Percentiles rank a stretch among this genome's conserved stretches.
Evolutionary conservation across 2,329 filamentous ascomycete species (phyloP).

Genomic region (Helotiales sp.): DNA sequence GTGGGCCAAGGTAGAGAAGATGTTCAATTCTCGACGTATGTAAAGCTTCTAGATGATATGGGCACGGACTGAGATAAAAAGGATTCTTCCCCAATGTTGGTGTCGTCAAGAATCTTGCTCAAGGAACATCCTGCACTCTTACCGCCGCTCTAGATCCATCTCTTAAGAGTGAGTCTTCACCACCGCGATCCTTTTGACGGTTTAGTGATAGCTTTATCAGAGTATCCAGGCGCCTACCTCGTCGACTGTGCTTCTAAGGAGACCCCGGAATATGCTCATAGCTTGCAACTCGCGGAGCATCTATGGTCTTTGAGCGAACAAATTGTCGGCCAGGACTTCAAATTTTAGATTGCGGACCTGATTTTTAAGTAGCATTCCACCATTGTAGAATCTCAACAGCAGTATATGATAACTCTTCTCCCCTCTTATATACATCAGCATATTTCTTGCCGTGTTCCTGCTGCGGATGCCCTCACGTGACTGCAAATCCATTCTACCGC

Average conservation of each 20-base stretch:
- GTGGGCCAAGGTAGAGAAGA: not conserved
- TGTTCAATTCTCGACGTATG: conserved; percentile 2
- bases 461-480: too few relatives aligned
- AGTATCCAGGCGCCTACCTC: not conserved
- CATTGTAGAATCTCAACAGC: too few relatives aligned
- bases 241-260: not conserved
- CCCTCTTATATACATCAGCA: too few relatives aligned
- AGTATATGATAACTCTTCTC: too few relatives aligned
- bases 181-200: not conserved
- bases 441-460: too few relatives aligned
- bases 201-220: not conserved
- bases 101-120: not conserved
- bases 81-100: not conserved
- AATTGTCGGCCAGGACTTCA: conserved; percentile 43
- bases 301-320: conserved; percentile 48
- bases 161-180: not conserved
- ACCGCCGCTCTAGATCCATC: conserved; percentile 1
- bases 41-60: not conserved
- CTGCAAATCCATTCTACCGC: too few relatives aligned
- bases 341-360: too few relatives aligned
- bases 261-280: conserved; percentile 6
- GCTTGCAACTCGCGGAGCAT: conserved; percentile 36
- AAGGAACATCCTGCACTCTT: conserved; percentile 1
- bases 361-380: too few relatives aligned
- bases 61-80: not conserved